Conservation (phyloP, 306 rosid genomes). For the Quercus wislizeni region DNA sequence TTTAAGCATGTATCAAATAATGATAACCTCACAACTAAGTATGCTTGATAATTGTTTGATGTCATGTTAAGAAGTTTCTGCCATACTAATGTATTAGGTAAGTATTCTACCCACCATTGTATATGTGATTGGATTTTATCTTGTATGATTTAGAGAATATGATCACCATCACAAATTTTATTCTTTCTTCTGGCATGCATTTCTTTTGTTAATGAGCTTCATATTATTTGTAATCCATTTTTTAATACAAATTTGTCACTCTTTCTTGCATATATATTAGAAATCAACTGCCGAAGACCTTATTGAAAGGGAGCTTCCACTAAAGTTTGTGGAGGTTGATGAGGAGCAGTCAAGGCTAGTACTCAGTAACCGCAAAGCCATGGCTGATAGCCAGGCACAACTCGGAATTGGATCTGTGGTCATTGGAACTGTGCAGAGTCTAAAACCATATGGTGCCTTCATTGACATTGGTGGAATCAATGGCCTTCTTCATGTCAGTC, state of each 20-base stretch:
- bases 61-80: not conserved
- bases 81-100: not conserved
- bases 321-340: conserved; percentile 97
- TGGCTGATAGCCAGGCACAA: conserved; percentile 93
- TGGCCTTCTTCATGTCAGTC: conserved; percentile 99
- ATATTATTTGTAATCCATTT: not conserved
- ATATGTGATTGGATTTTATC: not conserved
- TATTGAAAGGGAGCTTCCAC: conserved; percentile 77
- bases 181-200: not conserved
- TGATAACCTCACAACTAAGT: not conserved
- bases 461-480: conserved; percentile 95
- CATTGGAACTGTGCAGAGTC: conserved; percentile 83
- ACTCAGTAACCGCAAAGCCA: conserved; percentile 95
- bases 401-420: conserved; percentile 98
- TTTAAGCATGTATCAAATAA: not conserved
- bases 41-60: not conserved
- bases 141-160: not conserved
- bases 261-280: conserved; percentile 34
- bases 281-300: conserved; percentile 84
- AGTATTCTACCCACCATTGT: not conserved
- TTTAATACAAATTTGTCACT: conserved; percentile 7
- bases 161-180: not conserved
- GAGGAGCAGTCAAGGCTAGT: conserved; percentile 87
- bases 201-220: not conserved
- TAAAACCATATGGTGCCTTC: conserved; percentile 97